phyloP scores from a whole-genome alignment of 1,284 basidiomycete species.

The Neotropicomus parvogracilis region DNA sequence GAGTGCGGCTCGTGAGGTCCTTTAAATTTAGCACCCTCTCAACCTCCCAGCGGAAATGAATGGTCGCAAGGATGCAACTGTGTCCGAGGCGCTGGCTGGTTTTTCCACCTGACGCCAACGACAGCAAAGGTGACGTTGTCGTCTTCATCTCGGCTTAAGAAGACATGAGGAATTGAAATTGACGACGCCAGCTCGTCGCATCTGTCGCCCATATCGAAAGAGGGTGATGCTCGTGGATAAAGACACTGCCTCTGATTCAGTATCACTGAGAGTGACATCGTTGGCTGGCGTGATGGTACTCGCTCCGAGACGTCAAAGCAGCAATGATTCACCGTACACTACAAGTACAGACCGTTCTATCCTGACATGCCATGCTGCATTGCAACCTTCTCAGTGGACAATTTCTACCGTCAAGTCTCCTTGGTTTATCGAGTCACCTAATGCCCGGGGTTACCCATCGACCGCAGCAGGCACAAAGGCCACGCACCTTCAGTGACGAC shows the following conservation, averaged over 20 bases:
- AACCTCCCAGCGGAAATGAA: slow-evolving; percentile 21
- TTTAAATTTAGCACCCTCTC: slow-evolving; percentile 13
- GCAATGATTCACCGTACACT: slow-evolving; percentile 18
- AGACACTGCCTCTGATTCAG: background rate
- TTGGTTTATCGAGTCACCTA: slow-evolving; percentile 85
- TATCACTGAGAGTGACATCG: background rate
- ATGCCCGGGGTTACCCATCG: slow-evolving; percentile 9
- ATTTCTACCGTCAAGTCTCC: slow-evolving; percentile 87
- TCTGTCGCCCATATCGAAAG: background rate
- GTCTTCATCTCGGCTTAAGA: slow-evolving; percentile 1
- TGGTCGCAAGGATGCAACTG: background rate
- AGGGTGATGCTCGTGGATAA: background rate
- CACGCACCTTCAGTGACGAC: slow-evolving; percentile 75
- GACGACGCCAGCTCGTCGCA: background rate
- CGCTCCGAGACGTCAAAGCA: background rate
- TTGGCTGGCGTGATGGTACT: background rate
- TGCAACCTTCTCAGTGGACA: slow-evolving; percentile 49
- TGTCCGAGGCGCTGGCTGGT: background rate
- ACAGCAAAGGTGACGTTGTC: background rate
- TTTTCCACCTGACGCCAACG: slow-evolving; percentile 1
- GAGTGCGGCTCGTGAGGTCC: slow-evolving; percentile 11
- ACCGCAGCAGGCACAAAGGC: slow-evolving; percentile 1
- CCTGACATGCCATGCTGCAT: slow-evolving; percentile 5
- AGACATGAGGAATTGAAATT: background rate
- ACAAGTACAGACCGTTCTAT: slow-evolving; percentile 15